Evolutionary conservation across 352 stramenopile species (phyloP).

Genomic region (Thalassiosira delicatula): DNA sequence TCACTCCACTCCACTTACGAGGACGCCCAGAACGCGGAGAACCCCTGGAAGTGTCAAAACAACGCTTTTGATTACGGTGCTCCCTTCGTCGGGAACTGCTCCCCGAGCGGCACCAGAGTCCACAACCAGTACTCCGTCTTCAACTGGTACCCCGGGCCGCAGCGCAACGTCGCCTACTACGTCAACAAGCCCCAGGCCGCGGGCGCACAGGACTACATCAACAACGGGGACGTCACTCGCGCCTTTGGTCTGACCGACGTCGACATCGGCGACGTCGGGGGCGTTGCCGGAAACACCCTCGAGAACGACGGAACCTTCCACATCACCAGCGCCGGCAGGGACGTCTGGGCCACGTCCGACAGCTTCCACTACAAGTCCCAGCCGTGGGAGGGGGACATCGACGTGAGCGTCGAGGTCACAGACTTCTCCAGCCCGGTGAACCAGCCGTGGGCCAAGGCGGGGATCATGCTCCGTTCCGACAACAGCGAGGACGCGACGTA

Average conservation of each 20-base stretch:
- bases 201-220: neutral
- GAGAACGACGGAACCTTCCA: constrained; percentile 11
- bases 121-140: constrained; percentile 47
- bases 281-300: neutral
- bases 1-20: constrained; percentile 54
- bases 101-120: constrained; percentile 29
- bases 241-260: neutral
- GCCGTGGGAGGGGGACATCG: constrained; percentile 5
- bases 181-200: constrained; percentile 45
- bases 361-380: constrained; percentile 35
- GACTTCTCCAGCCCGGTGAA: constrained; percentile 4
- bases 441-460: constrained; percentile 35
- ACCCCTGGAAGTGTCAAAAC: constrained; percentile 48
- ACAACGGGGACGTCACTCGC: too few relatives aligned
- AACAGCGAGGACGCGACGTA: neutral
- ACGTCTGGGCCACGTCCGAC: constrained; percentile 11
- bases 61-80: constrained; percentile 30
- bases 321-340: constrained; percentile 16
- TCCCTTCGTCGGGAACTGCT: constrained; percentile 47
- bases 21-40: constrained; percentile 47
- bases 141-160: constrained; percentile 1
- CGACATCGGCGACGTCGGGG: neutral
- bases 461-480: constrained; percentile 52
- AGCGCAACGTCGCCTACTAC: constrained; percentile 50
- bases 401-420: constrained; percentile 29